Evolutionary conservation across 495 filamentous ascomycete species (phyloP), one percentile per base, ranked within the genome.

Genomic region (Penicillium silybi): DNA sequence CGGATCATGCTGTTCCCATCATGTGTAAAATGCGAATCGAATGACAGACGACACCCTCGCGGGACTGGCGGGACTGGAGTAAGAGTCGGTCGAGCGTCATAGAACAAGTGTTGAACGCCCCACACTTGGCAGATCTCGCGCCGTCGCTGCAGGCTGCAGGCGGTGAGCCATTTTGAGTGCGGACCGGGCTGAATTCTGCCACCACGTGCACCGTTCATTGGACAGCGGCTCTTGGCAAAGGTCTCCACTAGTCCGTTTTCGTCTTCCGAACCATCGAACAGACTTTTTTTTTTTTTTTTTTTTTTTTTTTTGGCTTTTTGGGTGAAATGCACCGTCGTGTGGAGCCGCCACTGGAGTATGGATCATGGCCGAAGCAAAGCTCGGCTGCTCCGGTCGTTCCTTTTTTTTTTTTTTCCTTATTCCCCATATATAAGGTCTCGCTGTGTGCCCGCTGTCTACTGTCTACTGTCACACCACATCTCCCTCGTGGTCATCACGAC

Each of bases 401-500:
- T 45, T 16, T 15, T 56, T 61, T 62, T 59, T 55, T 41, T 41
- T 40, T 16, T 15, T 56, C 59, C 61, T 59, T 55, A 39, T 41
- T 40, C 45, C 10, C 23, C 32, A 41, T 38, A 48, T 52, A 61
- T 64, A 66, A 66, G 63, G 41, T 40, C 57, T 53, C 55, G 58
- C 59, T 54, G 29, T 32, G 55, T 61, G 63, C 61, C 58, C 61
- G 56, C 52, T 48, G 32, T 56, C 34, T 49, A 57, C 47, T 49
- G 52, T 32, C 9, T 11, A 3, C 11, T 32, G 8, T 4, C 4
- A 32, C 29, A 32, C 43, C 49, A 64, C 37, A 39, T 19, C 37
- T 57, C 52, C 58, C 53, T 59, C 46, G 41, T 57, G 46, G 20
- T 56, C 61, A 41, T 54, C 54, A 42, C 44, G 27, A 44, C 53